Percentiles rank a stretch among this genome's conserved stretches.
phyloP scores from a whole-genome alignment of 768 basidiomycete genomes.

The Termitomyces sp. region DNA sequence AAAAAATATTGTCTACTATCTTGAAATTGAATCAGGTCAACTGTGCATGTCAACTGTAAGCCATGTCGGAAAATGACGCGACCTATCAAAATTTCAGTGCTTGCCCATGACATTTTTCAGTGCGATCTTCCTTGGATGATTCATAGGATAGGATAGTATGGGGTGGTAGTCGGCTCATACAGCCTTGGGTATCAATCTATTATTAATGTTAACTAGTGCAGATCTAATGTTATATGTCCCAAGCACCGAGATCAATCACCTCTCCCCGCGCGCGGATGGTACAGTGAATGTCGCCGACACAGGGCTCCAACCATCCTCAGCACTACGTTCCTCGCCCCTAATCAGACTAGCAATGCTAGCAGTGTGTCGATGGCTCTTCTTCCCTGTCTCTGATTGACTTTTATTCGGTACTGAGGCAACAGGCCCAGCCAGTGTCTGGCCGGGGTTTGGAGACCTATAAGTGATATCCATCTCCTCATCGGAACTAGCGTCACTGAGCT shows the following conservation, averaged over 20 bases:
- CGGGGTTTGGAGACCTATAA: conserved; percentile 60
- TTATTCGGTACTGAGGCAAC: conserved; percentile 18
- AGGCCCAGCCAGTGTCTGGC: conserved; percentile 28
- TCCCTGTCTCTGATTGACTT: conserved; percentile 19
- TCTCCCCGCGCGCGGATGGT: conserved; percentile 2
- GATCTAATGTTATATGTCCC: neutral
- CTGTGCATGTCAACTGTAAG: too few relatives aligned
- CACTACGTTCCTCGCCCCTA: conserved; percentile 63
- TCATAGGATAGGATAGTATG: neutral
- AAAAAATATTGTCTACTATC: neutral
- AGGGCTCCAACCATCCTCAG: conserved; percentile 83
- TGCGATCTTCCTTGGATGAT: neutral
- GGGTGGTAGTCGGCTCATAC: neutral
- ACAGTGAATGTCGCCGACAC: conserved; percentile 33
- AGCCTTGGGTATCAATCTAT: conserved; percentile 3
- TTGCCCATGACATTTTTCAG: neutral
- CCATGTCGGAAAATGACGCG: neutral
- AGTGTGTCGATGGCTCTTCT: conserved; percentile 64
- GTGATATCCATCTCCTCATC: conserved; percentile 69
- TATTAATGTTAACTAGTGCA: conserved; percentile 1
- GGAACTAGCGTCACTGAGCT: conserved; percentile 47
- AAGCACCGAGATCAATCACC: neutral
- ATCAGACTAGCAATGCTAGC: conserved; percentile 83
- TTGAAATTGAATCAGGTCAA: neutral
- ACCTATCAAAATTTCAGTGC: neutral